phyloP scores from a whole-genome alignment of 257 asterid genomes.

The Capsicum pubescens region DNA sequence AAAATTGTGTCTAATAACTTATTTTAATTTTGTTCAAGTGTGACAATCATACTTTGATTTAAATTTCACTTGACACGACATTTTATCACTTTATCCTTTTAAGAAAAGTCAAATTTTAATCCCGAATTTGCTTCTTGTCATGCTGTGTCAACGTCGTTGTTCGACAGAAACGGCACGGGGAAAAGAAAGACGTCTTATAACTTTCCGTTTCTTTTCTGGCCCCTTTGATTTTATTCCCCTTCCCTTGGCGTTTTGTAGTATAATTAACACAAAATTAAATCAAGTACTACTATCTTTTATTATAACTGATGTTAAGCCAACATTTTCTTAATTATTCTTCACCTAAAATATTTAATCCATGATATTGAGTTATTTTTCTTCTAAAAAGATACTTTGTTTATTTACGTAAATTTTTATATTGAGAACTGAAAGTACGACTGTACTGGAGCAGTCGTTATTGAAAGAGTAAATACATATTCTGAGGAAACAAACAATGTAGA shows the following conservation, averaged over 20 bases:
- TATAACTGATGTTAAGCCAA: too few relatives aligned
- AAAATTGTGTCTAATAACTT: too few relatives aligned
- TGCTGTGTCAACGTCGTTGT: neutral
- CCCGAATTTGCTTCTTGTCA: conserved; percentile 25
- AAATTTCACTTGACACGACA: conserved; percentile 13
- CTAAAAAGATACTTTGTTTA: too few relatives aligned
- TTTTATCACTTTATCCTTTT: neutral
- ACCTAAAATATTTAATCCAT: neutral
- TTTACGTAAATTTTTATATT: too few relatives aligned
- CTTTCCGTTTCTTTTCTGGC: neutral
- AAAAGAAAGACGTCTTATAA: neutral
- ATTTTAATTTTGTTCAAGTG: too few relatives aligned
- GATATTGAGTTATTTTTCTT: neutral
- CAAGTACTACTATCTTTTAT: too few relatives aligned
- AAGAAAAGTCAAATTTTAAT: conserved; percentile 24
- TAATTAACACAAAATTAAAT: neutral
- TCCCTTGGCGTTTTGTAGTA: neutral
- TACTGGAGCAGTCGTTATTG: too few relatives aligned
- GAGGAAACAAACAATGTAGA: too few relatives aligned
- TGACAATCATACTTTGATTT: neutral
- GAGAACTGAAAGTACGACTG: too few relatives aligned
- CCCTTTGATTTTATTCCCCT: neutral
- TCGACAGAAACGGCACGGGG: conserved; percentile 12
- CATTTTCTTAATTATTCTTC: neutral
- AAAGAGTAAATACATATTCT: too few relatives aligned